Base-by-base conservation (phyloP, 805 yeast species). In the Yarrowia sp. region DNA sequence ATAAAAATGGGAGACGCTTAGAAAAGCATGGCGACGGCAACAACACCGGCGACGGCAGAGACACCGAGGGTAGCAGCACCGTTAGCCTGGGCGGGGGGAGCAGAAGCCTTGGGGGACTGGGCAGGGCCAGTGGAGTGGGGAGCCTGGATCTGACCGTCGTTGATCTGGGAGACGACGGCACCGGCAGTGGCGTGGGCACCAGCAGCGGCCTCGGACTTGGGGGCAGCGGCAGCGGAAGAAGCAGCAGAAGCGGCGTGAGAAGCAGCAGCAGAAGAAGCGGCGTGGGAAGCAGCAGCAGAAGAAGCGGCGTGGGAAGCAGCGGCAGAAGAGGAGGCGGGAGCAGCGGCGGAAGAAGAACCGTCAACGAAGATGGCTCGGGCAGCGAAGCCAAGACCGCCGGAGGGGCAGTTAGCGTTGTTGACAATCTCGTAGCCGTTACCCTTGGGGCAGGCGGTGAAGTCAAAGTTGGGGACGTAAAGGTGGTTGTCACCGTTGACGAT, bases 111-210 rank as follows among this genome's bases (percentile, higher is more conserved):
- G 42, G 52, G 38, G 38, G 56, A 42, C 56, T 50, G 56, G 42
- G 42, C 56, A 19, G 56, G 56, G 38, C 24, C 55, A 36, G 56
- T 50, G 2, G 20, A 13, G n/a, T 34, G 40, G 40, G 56, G 56
- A 17, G 56, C 56, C 56, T 50, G 56, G 49, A 56, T 56, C 64
- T 56, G 64, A n/a, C 64, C 64, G 17, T 56, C 64, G 50, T 43
- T 43, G 64, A 56, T 56, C 49, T 56, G 64, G 7, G 64, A 42
- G 17, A 53, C 60, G 20, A 53, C 44, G 44, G 61, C 61, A 19
- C 15, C 14, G 20, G 64, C 64, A 17, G 46, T 24, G 20, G 60
- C 19, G n/a, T 14, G 36, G 14, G 34, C 10, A 9, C 17, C 60
- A 19, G 60, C 33, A 38, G 60, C 53, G 9, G 53, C 53, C 39